phyloP scores from a whole-genome alignment of 768 basidiomycete genomes.

The Collybiopsis luxurians region DNA sequence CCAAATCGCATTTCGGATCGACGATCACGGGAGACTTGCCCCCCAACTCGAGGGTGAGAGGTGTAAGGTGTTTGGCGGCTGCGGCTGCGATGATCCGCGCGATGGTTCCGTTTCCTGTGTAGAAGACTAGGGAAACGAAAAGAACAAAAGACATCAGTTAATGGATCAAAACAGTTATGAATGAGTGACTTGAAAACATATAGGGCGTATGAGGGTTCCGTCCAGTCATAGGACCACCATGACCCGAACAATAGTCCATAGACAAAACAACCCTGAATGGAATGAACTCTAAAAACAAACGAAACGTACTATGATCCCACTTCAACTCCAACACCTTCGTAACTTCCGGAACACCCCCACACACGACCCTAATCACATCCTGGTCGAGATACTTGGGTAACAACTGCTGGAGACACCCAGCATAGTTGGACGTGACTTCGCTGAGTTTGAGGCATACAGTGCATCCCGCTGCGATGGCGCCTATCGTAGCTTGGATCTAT shows the following conservation, averaged over 20 bases:
- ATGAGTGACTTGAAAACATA: too few relatives aligned
- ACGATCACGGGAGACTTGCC: constrained; percentile 68
- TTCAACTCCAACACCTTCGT: constrained; percentile 48
- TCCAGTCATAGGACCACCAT: neutral
- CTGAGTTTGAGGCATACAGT: constrained; percentile 67
- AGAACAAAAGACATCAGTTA: too few relatives aligned
- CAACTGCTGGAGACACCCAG: constrained; percentile 49
- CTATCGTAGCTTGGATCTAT: constrained; percentile 52
- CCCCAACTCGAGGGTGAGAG: constrained; percentile 55
- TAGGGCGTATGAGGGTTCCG: neutral
- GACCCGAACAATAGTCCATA: too few relatives aligned
- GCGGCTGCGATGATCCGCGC: constrained; percentile 49
- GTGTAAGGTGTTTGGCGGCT: constrained; percentile 53
- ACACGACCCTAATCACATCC: constrained; percentile 54
- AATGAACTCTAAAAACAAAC: too few relatives aligned
- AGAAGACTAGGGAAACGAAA: constrained; percentile 36
- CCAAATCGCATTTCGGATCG: constrained; percentile 66
- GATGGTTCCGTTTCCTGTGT: constrained; percentile 44
- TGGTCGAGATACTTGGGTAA: constrained; percentile 50
- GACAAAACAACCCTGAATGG: too few relatives aligned
- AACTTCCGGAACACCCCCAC: constrained; percentile 58
- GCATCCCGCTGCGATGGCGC: constrained; percentile 76
- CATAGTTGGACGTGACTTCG: constrained; percentile 51
- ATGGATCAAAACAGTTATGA: too few relatives aligned
- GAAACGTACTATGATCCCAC: constrained; percentile 30